Evolutionary conservation across 306 rosid species (phyloP), one percentile per base, ranked within the genome.

Genomic region (Cucumis hystrix): DNA sequence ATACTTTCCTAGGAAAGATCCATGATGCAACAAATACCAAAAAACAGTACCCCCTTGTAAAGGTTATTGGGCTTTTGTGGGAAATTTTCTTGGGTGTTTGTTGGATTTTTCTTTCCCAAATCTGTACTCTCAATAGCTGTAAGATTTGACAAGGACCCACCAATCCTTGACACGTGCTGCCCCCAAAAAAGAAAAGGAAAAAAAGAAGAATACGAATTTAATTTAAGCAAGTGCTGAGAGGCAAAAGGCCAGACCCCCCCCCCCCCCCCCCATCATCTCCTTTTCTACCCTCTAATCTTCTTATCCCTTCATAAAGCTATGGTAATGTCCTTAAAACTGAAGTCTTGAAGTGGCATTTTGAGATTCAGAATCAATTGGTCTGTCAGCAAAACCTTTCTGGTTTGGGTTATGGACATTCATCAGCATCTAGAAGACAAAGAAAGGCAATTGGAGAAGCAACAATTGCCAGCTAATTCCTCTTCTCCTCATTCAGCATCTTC

Each of bases 401-500:
- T n/a, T 23, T 47, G 41, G 33, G 76, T 66, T 60, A 94, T 94
- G 97, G 98, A 88, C 76, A 63, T 81, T 40, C 78, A 70, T 78
- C 87, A 81, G 79, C 80, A 55, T 62, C 16, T 2, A 62, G 87
- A 70, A 28, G 80, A 75, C 6, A 72, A 49, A 71, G 55, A 76
- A 79, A 78, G 60, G 41, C 79, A 83, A 70, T 61, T 81, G 15
- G 64, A 77, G 54, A 79, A 78, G 52, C 83, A 79, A 58, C 43
- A 23, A 43, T 68, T 74, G 74, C 55, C 64, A n/a, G 80, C 85
- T 56, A 78, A 87, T 30, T 79, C 93, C 9, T 55, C 87, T 43
- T 49, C 87, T 41, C 85, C 89, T 56, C 85, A 87, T 70, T 85
- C 91, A 66, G 61, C 86, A 45, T 80, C 98, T 3, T 91, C 98